Conservation (phyloP, 2,329 filamentous ascomycete species). For the Xylariaceae sp. region DNA sequence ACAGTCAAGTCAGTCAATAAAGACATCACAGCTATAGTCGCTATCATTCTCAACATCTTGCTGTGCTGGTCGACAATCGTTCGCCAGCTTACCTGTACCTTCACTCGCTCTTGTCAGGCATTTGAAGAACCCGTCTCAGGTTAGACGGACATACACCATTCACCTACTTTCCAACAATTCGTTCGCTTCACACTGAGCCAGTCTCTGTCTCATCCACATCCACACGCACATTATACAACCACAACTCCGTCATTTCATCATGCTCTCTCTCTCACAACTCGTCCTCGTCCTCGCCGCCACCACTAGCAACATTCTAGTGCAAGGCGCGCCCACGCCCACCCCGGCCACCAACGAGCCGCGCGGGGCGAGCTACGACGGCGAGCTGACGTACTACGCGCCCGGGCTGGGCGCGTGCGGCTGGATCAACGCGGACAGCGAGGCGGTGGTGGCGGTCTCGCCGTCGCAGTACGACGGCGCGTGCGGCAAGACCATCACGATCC, state of each 20-base stretch:
- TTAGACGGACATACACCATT: conserved; percentile 4
- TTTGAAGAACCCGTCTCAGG: conserved; percentile 4
- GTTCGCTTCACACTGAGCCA: background rate
- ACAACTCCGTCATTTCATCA: conserved; percentile 25
- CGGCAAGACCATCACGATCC: conserved; percentile 28
- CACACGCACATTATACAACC: conserved; percentile 1
- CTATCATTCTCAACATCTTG: conserved; percentile 6
- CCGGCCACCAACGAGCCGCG: background rate
- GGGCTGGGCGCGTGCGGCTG: conserved; percentile 26
- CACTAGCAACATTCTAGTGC: conserved; percentile 15
- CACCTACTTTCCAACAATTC: background rate
- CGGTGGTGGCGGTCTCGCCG: conserved; percentile 25
- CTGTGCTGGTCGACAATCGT: conserved; percentile 10
- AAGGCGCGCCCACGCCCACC: too few species aligned
- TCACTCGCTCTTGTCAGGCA: conserved; percentile 7
- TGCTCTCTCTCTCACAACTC: conserved; percentile 18
- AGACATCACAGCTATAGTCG: too few species aligned
- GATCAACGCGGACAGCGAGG: conserved; percentile 21
- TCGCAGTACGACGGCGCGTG: conserved; percentile 24
- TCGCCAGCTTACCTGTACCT: conserved; percentile 1
- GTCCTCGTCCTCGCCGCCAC: conserved; percentile 16
- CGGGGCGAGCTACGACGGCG: conserved; percentile 16
- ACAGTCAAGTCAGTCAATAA: too few species aligned
- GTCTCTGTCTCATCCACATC: background rate
- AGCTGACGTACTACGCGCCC: conserved; percentile 27